A percentile compares a stretch with the other conserved stretches of the same genome.
phyloP scores from a whole-genome alignment of 306 rosid genomes.

The Medicago arabica region DNA sequence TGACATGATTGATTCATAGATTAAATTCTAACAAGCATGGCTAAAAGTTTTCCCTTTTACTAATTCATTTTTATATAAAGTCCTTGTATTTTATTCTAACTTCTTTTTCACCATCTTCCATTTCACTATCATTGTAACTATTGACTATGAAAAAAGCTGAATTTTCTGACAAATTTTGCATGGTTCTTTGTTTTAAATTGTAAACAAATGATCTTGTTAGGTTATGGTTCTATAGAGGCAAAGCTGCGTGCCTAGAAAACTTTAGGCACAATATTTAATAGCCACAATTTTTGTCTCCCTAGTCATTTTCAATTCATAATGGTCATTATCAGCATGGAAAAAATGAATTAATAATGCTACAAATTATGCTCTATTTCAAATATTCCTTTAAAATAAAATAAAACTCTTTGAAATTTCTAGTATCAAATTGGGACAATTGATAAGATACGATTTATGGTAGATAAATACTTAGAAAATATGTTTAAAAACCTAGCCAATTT shows the following conservation, averaged over 20 bases:
- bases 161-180: conserved; percentile 63
- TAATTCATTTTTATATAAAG: neutral
- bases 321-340: conserved; percentile 42
- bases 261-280: conserved; percentile 34
- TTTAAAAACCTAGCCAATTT: too few relatives aligned
- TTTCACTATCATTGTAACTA: conserved; percentile 46
- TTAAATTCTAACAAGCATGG: conserved; percentile 57
- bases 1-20: conserved; percentile 75
- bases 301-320: conserved; percentile 46
- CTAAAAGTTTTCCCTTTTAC: neutral
- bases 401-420: conserved; percentile 6
- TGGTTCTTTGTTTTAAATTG: conserved; percentile 48
- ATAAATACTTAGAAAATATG: too few relatives aligned
- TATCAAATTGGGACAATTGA: conserved; percentile 5
- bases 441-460: too few relatives aligned
- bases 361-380: conserved; percentile 23
- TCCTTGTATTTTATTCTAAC: neutral
- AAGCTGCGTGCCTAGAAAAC: conserved; percentile 38
- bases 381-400: too few relatives aligned
- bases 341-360: conserved; percentile 3
- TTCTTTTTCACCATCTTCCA: conserved; percentile 31
- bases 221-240: conserved; percentile 39
- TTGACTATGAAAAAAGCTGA: conserved; percentile 51
- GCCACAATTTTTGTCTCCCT: conserved; percentile 41
- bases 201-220: conserved; percentile 44